These are phyloP conservation scores for Leccinum longicurvipes DNA, from an alignment of 768 basidiomycete genomes.

Conservation along the genomic window DNA sequence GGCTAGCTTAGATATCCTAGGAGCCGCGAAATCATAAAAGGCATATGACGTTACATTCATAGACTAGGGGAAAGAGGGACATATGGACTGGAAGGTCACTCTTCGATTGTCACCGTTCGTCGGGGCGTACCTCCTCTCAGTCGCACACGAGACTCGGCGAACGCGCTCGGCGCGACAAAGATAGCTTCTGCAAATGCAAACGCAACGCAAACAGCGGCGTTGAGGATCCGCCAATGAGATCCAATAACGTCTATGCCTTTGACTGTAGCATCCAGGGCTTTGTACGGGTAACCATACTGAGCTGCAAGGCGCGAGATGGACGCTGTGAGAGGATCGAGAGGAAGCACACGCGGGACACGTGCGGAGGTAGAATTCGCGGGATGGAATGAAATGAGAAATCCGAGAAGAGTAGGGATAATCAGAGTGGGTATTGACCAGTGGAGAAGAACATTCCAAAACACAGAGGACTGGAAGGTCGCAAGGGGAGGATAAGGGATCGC, in stretches of 20 bases:
- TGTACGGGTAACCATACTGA: conserved; percentile 56
- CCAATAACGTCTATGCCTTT: conserved; percentile 55
- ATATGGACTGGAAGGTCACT: conserved; percentile 4
- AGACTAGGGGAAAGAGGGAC: neutral
- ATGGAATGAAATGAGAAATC: conserved; percentile 61
- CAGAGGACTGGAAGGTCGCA: conserved; percentile 40
- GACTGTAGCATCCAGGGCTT: conserved; percentile 13
- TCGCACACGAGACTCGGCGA: conserved; percentile 29
- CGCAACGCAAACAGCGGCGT: conserved; percentile 52
- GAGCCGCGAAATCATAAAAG: neutral
- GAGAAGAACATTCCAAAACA: conserved; percentile 52
- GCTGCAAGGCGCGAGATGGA: conserved; percentile 62
- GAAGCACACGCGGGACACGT: conserved; percentile 21
- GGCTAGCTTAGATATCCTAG: conserved; percentile 3
- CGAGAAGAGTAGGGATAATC: conserved; percentile 54
- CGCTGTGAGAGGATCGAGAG: conserved; percentile 61
- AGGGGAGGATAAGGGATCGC: conserved; percentile 49
- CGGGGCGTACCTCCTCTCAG: conserved; percentile 21
- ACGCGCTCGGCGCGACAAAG: conserved; percentile 41
- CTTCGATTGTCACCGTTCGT: conserved; percentile 22
- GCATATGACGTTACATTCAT: conserved; percentile 2
- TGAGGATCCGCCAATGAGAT: conserved; percentile 51
- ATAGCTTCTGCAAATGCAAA: conserved; percentile 72
- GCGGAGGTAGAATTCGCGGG: conserved; percentile 34
- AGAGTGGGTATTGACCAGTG: conserved; percentile 66